Percentiles rank a stretch among this genome's conserved stretches.
These are phyloP conservation scores for Podospora comata DNA, from an alignment of 495 filamentous ascomycete species.

Conservation along the genomic window DNA sequence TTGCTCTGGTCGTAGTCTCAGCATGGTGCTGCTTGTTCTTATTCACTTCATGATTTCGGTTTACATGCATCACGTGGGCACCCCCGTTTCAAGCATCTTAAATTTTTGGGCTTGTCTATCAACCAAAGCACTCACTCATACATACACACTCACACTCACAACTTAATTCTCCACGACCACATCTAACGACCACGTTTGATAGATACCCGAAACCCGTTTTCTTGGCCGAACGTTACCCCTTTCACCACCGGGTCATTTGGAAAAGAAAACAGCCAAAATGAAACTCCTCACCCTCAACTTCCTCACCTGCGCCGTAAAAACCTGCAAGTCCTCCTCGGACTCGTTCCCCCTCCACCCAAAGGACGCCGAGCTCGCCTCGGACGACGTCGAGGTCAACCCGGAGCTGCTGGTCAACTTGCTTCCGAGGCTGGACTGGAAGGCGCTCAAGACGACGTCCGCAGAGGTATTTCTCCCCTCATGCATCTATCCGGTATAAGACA, in stretches of 20 bases:
- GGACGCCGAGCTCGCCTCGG: constrained; percentile 82
- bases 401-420: constrained; percentile 77
- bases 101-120: constrained; percentile 15
- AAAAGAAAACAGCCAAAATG: constrained; percentile 52
- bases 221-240: neutral
- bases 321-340: constrained; percentile 72
- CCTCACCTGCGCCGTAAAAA: constrained; percentile 89
- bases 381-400: constrained; percentile 75
- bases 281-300: constrained; percentile 97
- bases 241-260: neutral
- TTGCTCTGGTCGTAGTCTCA: neutral
- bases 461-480: constrained; percentile 58
- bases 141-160: constrained; percentile 4
- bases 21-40: neutral
- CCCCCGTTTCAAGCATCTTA: constrained; percentile 22
- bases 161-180: neutral
- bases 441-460: constrained; percentile 64
- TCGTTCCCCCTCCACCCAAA: constrained; percentile 89
- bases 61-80: constrained; percentile 21
- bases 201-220: neutral
- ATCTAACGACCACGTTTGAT: constrained; percentile 4
- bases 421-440: constrained; percentile 84
- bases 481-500: neutral
- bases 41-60: neutral
- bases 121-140: neutral